Percentiles rank a stretch among this genome's conserved stretches.
These are phyloP conservation scores for Leccinum subfulvum DNA, from an alignment of 1,284 basidiomycete genomes.

Conservation along the genomic window DNA sequence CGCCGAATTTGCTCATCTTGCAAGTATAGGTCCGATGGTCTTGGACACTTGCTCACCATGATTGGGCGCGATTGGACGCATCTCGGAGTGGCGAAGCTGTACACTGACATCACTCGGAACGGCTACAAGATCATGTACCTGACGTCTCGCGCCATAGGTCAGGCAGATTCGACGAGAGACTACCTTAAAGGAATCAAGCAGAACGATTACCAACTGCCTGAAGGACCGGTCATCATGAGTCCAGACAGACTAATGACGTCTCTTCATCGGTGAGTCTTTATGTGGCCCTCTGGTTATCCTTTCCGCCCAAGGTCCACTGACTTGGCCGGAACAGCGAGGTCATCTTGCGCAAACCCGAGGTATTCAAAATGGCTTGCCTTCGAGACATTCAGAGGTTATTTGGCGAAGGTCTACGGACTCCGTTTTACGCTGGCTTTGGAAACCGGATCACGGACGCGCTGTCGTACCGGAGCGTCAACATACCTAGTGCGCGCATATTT, in stretches of 20 bases:
- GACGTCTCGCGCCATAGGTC: conserved; percentile 96
- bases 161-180: conserved; percentile 95
- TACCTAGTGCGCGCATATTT: conserved; percentile 94
- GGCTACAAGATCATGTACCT: conserved; percentile 99
- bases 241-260: conserved; percentile 95
- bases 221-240: conserved; percentile 99
- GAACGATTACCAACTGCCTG: conserved; percentile 92
- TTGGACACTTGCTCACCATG: conserved; percentile 97
- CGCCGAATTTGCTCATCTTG: not conserved
- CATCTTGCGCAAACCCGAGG: conserved; percentile 97
- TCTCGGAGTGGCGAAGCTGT: conserved; percentile 95
- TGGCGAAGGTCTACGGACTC: conserved; percentile 66
- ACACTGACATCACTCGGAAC: conserved; percentile 94
- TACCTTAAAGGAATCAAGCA: conserved; percentile 96
- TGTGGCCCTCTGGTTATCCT: not conserved
- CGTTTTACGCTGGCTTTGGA: conserved; percentile 98
- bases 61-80: conserved; percentile 99
- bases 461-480: conserved; percentile 93
- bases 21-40: conserved; percentile 80
- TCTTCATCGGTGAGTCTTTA: conserved; percentile 74
- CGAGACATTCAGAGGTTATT: conserved; percentile 95
- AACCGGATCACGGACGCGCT: conserved; percentile 98
- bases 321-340: conserved; percentile 65
- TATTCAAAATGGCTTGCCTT: conserved; percentile 99
- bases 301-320: conserved; percentile 1